phyloP scores from a whole-genome alignment of 208 protist genomes.

The Porcisia hertigi region DNA sequence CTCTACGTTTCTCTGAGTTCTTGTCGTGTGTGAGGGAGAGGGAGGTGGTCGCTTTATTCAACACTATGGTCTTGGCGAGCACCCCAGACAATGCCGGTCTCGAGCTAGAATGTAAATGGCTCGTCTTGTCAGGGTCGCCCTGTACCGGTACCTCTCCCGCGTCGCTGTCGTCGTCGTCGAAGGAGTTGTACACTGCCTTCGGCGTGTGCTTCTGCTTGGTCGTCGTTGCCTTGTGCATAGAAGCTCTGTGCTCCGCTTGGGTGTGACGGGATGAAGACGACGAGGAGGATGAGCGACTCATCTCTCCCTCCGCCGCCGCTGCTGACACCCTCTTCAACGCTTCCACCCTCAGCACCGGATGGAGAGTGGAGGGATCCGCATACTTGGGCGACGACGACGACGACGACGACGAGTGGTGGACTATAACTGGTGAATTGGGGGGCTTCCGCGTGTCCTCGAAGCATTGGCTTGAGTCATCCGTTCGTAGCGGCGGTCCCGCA shows the following conservation, averaged over 20 bases:
- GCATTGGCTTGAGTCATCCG: not conserved
- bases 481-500: not conserved
- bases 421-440: not conserved
- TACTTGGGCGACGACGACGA: not conserved
- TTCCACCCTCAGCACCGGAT: not conserved
- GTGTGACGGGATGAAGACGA: conserved; percentile 1
- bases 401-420: not conserved
- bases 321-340: conserved; percentile 1
- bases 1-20: not conserved
- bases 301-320: not conserved
- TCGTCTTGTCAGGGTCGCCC: no score
- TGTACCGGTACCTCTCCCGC: not conserved
- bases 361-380: not conserved
- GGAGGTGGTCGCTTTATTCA: no score
- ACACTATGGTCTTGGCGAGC: not conserved
- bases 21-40: no score
- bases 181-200: conserved; percentile 24
- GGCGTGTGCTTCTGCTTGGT: not conserved
- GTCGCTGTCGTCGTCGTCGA: conserved; percentile 18
- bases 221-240: not conserved
- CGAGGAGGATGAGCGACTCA: not conserved
- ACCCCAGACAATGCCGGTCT: not conserved
- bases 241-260: not conserved
- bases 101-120: not conserved
- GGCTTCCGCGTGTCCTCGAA: not conserved